phyloP scores from a whole-genome alignment of 768 basidiomycete genomes.

The Trametes villosa region DNA sequence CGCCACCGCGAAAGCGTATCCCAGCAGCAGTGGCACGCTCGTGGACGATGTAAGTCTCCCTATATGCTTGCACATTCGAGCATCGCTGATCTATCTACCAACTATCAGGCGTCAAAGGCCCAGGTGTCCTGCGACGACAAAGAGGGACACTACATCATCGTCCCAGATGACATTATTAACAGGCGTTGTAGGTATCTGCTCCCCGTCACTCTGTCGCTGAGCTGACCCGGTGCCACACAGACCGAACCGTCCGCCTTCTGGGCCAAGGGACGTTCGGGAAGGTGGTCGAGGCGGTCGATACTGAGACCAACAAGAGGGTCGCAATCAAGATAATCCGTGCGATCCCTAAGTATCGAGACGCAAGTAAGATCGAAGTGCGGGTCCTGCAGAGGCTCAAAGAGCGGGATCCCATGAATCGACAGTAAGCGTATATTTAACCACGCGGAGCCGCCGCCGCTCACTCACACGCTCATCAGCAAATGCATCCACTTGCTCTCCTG shows the following conservation, averaged over 20 bases:
- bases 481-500: conserved; percentile 94
- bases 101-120: conserved; percentile 63
- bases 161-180: conserved; percentile 86
- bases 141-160: conserved; percentile 98
- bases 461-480: conserved; percentile 61
- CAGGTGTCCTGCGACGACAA: conserved; percentile 89
- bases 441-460: conserved; percentile 22
- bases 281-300: conserved; percentile 92
- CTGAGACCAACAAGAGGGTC: conserved; percentile 72
- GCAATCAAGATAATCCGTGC: conserved; percentile 99
- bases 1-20: conserved; percentile 65
- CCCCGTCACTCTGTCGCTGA: background rate
- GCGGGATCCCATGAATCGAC: conserved; percentile 82
- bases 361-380: conserved; percentile 96
- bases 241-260: conserved; percentile 87
- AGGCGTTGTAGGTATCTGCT: conserved; percentile 67
- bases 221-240: conserved; percentile 45
- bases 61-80: conserved; percentile 24
- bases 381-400: conserved; percentile 91
- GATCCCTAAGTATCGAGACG: conserved; percentile 98
- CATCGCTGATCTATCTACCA: conserved; percentile 23
- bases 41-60: conserved; percentile 65
- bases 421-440: conserved; percentile 59
- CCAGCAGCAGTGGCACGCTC: conserved; percentile 63
- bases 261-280: conserved; percentile 99